Base-by-base conservation (phyloP, 305 asterid species). In the Petunia hybrid region DNA sequence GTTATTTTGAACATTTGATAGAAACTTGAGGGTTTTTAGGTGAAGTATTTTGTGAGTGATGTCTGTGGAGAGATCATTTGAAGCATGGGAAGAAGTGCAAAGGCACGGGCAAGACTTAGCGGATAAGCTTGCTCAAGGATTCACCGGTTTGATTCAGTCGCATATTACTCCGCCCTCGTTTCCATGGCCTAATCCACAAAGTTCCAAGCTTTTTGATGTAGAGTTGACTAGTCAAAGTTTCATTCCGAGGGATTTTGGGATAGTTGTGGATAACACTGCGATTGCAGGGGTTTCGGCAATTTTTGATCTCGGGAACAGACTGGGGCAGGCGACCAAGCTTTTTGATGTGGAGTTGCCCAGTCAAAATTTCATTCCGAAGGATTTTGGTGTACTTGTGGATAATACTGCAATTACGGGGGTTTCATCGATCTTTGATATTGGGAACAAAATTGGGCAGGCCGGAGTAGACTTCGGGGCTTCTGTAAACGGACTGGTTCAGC, bases 11-110 rank as follows among this genome's bases (percentile, higher is more conserved):
- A 48, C 35, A 31, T 48, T 5, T 1, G 5, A 38, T 35, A 73
- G 48, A 41, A 51, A 36, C 48, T 71, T 35, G 48, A 38, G 45
- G 63, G 35, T 51, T 40, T 74, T 53, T 53, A 6, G 46, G 77
- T 71, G 77, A 63, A 63, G 65, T 22, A 22, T 65, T 57, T 74
- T 36, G 76, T 81, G 62, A 40, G 92, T 91, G 97, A 91, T 94
- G 93, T 96, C 99, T 5, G 93, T 93, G 77, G 99, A 96, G 89
- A 88, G 99, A 85, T 90, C 98, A 6, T 91, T 94, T 80, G 99
- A 96, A 77, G 99, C 98, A 31, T 96, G 99, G 99, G 99, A 96
- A 85, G 98, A 96, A 91, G 98, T 94, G 83, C 99, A 96, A 90
- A 90, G 98, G 78, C 98, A 96, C 56, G 98, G 99, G 36, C 94